phyloP scores from a whole-genome alignment of 148 eudicot genomes.

The Diospyros lotus region DNA sequence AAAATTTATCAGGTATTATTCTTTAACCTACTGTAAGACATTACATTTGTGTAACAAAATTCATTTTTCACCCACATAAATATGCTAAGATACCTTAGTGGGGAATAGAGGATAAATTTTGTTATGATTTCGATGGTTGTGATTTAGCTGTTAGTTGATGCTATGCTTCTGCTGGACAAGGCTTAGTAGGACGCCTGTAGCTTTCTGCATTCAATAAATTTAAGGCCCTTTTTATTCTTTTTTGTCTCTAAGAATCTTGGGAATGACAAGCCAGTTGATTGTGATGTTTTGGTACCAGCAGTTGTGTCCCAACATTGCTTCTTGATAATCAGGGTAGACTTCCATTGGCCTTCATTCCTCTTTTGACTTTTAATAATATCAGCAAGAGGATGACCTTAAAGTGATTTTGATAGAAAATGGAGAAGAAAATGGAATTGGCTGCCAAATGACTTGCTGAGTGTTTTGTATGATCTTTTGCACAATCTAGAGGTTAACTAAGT shows the following conservation, averaged over 20 bases:
- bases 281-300: background rate
- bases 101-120: background rate
- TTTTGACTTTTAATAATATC: background rate
- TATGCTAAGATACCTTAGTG: background rate
- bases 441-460: background rate
- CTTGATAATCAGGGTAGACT: background rate
- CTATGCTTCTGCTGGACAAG: background rate
- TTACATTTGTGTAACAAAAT: background rate
- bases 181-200: background rate
- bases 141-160: background rate
- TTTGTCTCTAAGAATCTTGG: too few relatives aligned
- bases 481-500: background rate
- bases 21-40: background rate
- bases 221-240: background rate
- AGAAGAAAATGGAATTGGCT: background rate
- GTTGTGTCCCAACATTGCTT: background rate
- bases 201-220: background rate
- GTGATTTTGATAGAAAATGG: background rate
- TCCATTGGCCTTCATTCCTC: background rate
- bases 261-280: background rate
- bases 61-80: background rate
- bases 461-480: background rate
- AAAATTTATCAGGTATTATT: conserved; percentile 56
- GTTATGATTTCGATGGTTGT: background rate
- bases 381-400: background rate